Evolutionary conservation across 2,329 filamentous ascomycete genomes (phyloP), one percentile per base, ranked within the genome.

Genomic region (Hymenoscyphus fraxineus): DNA sequence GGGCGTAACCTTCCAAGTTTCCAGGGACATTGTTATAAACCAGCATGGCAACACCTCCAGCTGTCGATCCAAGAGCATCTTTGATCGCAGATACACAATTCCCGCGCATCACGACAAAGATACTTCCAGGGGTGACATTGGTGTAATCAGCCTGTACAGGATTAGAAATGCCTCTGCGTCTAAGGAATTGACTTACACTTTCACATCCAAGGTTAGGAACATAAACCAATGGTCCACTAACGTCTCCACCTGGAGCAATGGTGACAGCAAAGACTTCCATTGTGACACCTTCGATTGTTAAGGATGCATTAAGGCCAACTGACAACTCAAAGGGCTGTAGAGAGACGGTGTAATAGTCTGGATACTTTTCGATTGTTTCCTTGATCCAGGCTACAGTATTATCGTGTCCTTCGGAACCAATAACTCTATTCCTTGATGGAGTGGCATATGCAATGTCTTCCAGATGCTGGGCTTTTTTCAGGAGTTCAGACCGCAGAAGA

Each of bases 1-100:
- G n/a, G 10, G 63, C 60, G 61, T 65, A 65, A 19, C 61, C 65
- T 3, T 66, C 66, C 12, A 68, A 77, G 1, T 78, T 76, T 1
- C 85, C 88, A 5, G 60, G 56, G 0, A 82, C 77, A 9, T 88
- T 89, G 79, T 93, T 92, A 78, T 90, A 93, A 62, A 94, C 81
- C 19, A 94, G 77, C 0, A 87, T 88, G 0, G 86, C 90, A 1
- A 84, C 75, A 6, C 91, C 91, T 16, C 90, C 89, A 0, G 88
- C 88, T 54, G 79, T 80, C 41, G 86, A 88, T 3, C 90, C 90
- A 9, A 85, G 78, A 64, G 81, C 82, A 1, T 88, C 87, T 79
- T 94, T 94, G 65, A 81, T 76, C 16, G 85, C 89, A 69, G 93
- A 93, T 12, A 85, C 70, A 73, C 91, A 94, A 1, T 77, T 80